These are phyloP conservation scores for Stylonectria norvegica DNA, from an alignment of 2,329 filamentous ascomycete species.

Conservation along the genomic window DNA sequence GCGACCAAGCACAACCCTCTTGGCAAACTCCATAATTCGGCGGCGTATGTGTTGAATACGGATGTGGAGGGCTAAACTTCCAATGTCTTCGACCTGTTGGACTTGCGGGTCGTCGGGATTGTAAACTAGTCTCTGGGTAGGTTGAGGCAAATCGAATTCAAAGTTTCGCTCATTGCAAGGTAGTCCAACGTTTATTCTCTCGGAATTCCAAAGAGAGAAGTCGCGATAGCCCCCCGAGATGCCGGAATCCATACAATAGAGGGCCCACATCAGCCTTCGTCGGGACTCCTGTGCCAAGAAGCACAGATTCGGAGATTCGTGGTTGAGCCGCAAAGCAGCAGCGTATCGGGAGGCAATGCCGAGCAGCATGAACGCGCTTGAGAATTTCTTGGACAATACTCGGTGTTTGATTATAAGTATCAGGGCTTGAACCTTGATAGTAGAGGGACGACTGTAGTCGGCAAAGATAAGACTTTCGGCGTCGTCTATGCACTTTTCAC, in stretches of 20 bases:
- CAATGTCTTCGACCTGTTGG: constrained; percentile 47
- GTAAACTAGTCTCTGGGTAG: constrained; percentile 49
- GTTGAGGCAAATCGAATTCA: constrained; percentile 56
- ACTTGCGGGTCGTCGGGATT: constrained; percentile 41
- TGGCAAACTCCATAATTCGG: constrained; percentile 52
- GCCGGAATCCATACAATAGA: constrained; percentile 42
- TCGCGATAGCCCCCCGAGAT: constrained; percentile 43
- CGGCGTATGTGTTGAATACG: constrained; percentile 54
- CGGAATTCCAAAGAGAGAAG: constrained; percentile 42
- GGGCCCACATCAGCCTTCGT: constrained; percentile 42
- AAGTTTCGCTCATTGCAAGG: constrained; percentile 46
- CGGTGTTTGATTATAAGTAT: constrained; percentile 44
- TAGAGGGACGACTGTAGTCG: constrained; percentile 54
- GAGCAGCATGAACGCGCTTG: constrained; percentile 44
- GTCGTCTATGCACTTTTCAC: constrained; percentile 52
- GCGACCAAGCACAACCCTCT: constrained; percentile 36
- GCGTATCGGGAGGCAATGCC: constrained; percentile 43
- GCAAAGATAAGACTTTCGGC: constrained; percentile 51
- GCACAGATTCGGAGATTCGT: constrained; percentile 39
- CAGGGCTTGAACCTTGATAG: constrained; percentile 51
- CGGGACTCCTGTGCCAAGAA: constrained; percentile 42
- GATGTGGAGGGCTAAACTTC: constrained; percentile 54
- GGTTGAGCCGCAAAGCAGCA: constrained; percentile 41
- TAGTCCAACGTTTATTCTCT: constrained; percentile 40
- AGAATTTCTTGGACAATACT: constrained; percentile 42